Evolutionary conservation across 371 early-diverging fungal species (phyloP).

Genomic region (Mortierella sp.): DNA sequence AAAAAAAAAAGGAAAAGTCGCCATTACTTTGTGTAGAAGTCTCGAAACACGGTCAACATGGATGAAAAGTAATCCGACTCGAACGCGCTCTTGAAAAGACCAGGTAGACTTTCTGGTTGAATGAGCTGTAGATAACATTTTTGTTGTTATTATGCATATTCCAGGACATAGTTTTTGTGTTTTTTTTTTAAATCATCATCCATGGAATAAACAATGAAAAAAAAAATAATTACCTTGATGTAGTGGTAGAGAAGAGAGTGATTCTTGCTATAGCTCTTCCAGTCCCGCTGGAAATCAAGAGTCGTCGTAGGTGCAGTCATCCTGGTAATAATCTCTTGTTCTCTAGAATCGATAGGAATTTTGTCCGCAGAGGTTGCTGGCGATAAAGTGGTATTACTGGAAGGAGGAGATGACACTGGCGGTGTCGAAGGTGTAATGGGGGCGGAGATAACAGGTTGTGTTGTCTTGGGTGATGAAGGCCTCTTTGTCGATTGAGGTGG

Average conservation of each 20-base stretch:
- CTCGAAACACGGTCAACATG: constrained; percentile 65
- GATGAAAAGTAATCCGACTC: constrained; percentile 75
- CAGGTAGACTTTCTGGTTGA: constrained; percentile 59
- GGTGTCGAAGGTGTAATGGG: neutral
- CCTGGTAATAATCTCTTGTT: constrained; percentile 16
- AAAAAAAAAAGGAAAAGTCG: neutral
- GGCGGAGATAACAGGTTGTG: neutral
- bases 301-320: constrained; percentile 63
- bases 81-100: constrained; percentile 77
- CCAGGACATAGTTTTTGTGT: too few species aligned
- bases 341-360: neutral
- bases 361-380: neutral
- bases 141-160: too few species aligned
- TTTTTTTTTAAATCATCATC: too few species aligned
- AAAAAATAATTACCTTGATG: constrained; percentile 64
- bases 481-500: neutral
- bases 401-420: neutral
- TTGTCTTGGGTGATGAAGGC: neutral
- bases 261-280: constrained; percentile 71
- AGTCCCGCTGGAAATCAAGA: constrained; percentile 82
- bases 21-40: constrained; percentile 57
- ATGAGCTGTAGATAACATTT: constrained; percentile 62
- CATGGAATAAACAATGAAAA: neutral
- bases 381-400: constrained; percentile 1
- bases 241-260: constrained; percentile 67